Evolutionary conservation across 345 rosid species (phyloP), one percentile per base, ranked within the genome.

Genomic region (Euphorbia pulcherrima): DNA sequence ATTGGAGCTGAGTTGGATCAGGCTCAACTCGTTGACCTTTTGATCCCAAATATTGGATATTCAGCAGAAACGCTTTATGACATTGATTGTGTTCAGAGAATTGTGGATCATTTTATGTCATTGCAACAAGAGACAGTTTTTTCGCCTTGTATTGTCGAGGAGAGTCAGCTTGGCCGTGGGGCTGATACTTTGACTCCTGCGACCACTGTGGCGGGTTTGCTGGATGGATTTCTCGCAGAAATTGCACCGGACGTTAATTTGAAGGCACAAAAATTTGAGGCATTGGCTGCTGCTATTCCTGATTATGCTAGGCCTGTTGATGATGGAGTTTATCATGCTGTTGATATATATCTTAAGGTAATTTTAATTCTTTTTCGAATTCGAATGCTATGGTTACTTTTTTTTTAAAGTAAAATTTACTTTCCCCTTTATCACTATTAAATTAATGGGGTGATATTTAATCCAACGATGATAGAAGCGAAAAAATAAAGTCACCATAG

Each of bases 171-270:
- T 47, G 62, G 70, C 62, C 84, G 75, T 51, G 83, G 82, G n/a
- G 71, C 85, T 53, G 84, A 83, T 65, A 68, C 87, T 11, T 75
- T 83, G 46, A 86, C 79, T 20, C 84, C 92, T 6, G 73, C 86
- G 70, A 85, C 83, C 46, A 75, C 79, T 83, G 96, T 93, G 20
- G 92, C 96, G 41, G 83, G 77, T 69, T 79, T 93, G 60, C 78
- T 89, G 62, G 97, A 93, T 64, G 85, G 86, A 13, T 93, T 84
- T 80, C 89, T 93, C 59, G 89, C 94, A 14, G 97, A 93, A 77
- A 93, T 93, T 37, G 98, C 96, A 6, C 86, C 92, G 4, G 98
- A 93, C 78, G 92, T 81, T 41, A 93, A 93, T 82, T 76, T 93
- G 75, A 93, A 87, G 83, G 70, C 78, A 51, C 68, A 81, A 0